Conservation (phyloP, 2,329 filamentous ascomycete genomes). For the Westerdykella sp. region DNA sequence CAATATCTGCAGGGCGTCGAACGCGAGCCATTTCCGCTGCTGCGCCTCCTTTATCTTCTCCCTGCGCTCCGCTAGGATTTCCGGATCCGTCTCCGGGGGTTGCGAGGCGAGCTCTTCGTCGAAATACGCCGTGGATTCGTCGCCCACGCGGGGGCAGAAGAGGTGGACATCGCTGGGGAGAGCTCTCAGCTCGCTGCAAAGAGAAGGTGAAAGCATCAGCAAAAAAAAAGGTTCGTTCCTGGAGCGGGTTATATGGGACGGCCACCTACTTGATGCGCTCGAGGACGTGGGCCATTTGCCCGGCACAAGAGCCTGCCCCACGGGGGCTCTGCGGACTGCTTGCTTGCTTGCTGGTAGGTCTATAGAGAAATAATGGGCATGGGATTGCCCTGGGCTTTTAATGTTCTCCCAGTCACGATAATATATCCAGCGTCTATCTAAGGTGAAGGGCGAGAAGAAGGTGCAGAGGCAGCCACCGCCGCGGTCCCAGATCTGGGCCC, state of each 20-base stretch:
- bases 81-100: conserved; percentile 23
- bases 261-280: conserved; percentile 30
- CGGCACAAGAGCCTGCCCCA: neutral
- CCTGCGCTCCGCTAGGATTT: conserved; percentile 23
- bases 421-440: too few species aligned
- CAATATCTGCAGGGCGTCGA: conserved; percentile 42
- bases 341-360: neutral
- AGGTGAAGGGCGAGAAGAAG: too few species aligned
- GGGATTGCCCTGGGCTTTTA: too few species aligned
- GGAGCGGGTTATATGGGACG: conserved; percentile 2
- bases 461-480: too few species aligned
- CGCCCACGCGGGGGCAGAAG: conserved; percentile 42
- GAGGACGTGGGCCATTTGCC: conserved; percentile 27
- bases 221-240: conserved; percentile 15
- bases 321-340: neutral
- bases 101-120: conserved; percentile 40
- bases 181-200: conserved; percentile 31
- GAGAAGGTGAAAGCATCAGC: conserved; percentile 12
- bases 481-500: too few species aligned
- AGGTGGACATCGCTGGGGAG: conserved; percentile 40
- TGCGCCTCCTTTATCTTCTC: conserved; percentile 35
- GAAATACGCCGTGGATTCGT: conserved; percentile 36
- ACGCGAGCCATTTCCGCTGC: conserved; percentile 35
- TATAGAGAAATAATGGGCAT: too few species aligned
- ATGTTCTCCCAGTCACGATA: too few species aligned